phyloP scores from a whole-genome alignment of 495 filamentous ascomycete species.

The Trichocladium antarcticum region DNA sequence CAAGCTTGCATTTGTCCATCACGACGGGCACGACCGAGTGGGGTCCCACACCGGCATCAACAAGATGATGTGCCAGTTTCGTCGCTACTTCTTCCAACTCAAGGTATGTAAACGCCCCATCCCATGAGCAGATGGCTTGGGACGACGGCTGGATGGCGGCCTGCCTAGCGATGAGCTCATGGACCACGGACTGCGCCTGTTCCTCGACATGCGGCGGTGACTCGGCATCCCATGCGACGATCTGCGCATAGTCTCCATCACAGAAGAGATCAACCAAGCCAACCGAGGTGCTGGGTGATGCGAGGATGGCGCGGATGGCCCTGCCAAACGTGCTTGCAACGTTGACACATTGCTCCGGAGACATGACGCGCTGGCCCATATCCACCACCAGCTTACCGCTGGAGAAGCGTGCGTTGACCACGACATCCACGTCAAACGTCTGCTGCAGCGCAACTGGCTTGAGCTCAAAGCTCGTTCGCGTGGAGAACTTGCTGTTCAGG shows the following conservation, averaged over 20 bases:
- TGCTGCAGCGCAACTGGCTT: slow-evolving; percentile 32
- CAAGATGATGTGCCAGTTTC: slow-evolving; percentile 31
- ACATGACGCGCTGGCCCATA: slow-evolving; percentile 35
- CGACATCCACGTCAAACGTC: slow-evolving; percentile 35
- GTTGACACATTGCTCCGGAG: slow-evolving; percentile 29
- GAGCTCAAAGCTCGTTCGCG: slow-evolving; percentile 25
- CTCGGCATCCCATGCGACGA: slow-evolving; percentile 31
- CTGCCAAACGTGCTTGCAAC: slow-evolving; percentile 34
- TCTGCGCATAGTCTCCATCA: slow-evolving; percentile 34
- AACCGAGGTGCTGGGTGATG: slow-evolving; percentile 24
- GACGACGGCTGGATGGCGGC: slow-evolving; percentile 27
- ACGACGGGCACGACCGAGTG: slow-evolving; percentile 37
- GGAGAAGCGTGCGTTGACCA: slow-evolving; percentile 31
- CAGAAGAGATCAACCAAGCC: slow-evolving; percentile 36
- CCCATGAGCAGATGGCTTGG: slow-evolving; percentile 37
- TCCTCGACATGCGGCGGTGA: slow-evolving; percentile 9
- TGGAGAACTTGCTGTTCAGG: slow-evolving; percentile 30
- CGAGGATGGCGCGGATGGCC: slow-evolving; percentile 33
- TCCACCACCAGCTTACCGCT: slow-evolving; percentile 31
- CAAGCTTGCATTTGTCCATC: slow-evolving; percentile 36
- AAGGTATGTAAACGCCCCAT: slow-evolving; percentile 34
- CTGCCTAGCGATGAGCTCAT: slow-evolving; percentile 28
- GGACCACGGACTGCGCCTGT: slow-evolving; percentile 23
- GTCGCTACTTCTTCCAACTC: slow-evolving; percentile 31
- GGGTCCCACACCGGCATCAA: slow-evolving; percentile 33